Evolutionary conservation across 768 basidiomycete species (phyloP), one percentile per base, ranked within the genome.

Genomic region (Lactarius sp.): DNA sequence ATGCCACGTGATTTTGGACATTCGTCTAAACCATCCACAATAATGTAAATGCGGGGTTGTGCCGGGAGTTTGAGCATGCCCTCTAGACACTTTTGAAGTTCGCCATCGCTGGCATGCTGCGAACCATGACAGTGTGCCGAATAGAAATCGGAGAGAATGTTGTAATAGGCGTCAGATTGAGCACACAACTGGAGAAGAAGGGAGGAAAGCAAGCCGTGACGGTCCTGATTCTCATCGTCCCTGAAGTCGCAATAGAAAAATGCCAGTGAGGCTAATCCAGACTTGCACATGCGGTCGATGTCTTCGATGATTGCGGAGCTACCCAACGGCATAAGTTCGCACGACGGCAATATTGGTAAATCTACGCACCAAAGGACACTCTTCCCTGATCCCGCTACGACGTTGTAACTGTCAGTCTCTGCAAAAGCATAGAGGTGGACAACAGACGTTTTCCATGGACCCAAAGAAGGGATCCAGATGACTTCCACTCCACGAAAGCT

Each of bases 381-480:
- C 18, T 60, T 60, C 42, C 59, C 59, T 3, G 59, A 52, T 6
- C 59, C 59, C 31, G 52, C 59, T 60, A 34, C 31, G 36, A 52
- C 0, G 13, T 2, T 27, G 18, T 10, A 33, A 37, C 13, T 2
- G 5, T 60, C 16, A 53, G 33, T 8, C 39, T 16, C 14, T 1
- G 16, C 4, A 7, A 2, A 46, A 36, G 34, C 4, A 2, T 5
- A 6, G 14, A 20, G 14, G 9, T 14, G 10, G 16, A 41, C 22
- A 0, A 54, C 59, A 4, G 13, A 60, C 59, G 52, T 34, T 60
- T 60, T 53, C 59, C 59, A 16, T 60, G 20, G 12, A 60, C 20
- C 59, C 59, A 60, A 16, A 27, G 27, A 27, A 27, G 27, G 27
- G 27, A 27, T 27, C 27, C 27, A 27, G 27, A 27, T 27, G 27